A percentile compares a stretch with the other conserved stretches of the same genome.
Evolutionary conservation across 805 yeast genomes (phyloP).

Genomic region (Metschnikowia vanudenii): DNA sequence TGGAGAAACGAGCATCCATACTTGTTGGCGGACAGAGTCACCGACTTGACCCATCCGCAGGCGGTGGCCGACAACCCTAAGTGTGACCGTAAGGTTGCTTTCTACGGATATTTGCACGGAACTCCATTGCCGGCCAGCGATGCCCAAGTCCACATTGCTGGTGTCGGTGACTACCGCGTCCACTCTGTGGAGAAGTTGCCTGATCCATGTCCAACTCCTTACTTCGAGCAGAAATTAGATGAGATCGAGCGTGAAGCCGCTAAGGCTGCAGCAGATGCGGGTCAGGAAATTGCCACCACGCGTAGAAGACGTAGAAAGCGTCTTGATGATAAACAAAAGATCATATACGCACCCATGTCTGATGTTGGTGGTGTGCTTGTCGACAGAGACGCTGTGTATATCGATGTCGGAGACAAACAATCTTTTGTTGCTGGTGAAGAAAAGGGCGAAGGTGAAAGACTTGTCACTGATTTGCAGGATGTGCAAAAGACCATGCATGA

Average conservation of each 20-base stretch:
- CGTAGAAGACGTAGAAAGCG: conserved; percentile 71
- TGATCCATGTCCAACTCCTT: conserved; percentile 99
- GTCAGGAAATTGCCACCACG: conserved; percentile 52
- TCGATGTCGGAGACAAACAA: conserved; percentile 65
- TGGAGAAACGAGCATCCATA: conserved; percentile 99
- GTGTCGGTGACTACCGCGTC: conserved; percentile 86
- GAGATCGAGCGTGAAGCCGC: conserved; percentile 75
- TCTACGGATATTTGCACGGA: conserved; percentile 95
- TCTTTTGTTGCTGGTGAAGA: conserved; percentile 63
- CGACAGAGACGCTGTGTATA: conserved; percentile 96
- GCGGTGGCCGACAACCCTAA: conserved; percentile 74
- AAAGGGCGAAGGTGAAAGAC: conserved; percentile 79
- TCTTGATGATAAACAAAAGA: conserved; percentile 89
- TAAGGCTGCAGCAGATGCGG: conserved; percentile 61
- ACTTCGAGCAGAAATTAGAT: conserved; percentile 78
- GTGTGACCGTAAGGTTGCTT: conserved; percentile 82
- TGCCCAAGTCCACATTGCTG: conserved; percentile 88
- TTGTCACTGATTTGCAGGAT: conserved; percentile 78
- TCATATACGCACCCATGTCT: conserved; percentile 98
- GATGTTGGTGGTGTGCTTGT: conserved; percentile 98
- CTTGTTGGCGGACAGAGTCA: conserved; percentile 82
- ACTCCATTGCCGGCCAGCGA: conserved; percentile 70
- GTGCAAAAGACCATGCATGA: conserved; percentile 60
- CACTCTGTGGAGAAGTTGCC: conserved; percentile 83
- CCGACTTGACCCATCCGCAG: conserved; percentile 93